Percentiles rank a stretch among this genome's conserved stretches.
Conservation (phyloP, 2,329 filamentous ascomycete species). For the Lachnellula arida region DNA sequence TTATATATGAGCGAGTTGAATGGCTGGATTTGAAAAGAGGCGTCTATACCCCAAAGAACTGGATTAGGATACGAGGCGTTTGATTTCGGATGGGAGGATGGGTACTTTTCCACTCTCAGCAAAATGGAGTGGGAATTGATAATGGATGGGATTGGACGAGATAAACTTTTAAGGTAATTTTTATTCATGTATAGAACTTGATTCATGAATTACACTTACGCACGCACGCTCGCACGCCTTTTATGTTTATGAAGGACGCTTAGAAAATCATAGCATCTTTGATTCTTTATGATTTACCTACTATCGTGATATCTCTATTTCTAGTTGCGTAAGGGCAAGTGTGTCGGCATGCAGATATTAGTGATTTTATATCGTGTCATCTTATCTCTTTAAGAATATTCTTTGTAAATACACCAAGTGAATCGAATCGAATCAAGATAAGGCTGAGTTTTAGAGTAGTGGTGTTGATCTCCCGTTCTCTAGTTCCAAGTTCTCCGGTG, state of each 20-base stretch:
- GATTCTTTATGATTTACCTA: not conserved
- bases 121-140: not conserved
- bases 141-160: not conserved
- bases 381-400: too few relatives aligned
- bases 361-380: too few relatives aligned
- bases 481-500: too few relatives aligned
- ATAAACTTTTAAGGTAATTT: not conserved
- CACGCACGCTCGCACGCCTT: not conserved
- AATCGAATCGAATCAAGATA: too few relatives aligned
- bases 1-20: not conserved
- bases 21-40: not conserved
- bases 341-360: too few relatives aligned
- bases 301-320: too few relatives aligned
- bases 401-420: too few relatives aligned
- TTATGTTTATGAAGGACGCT: not conserved
- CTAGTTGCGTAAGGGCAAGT: too few relatives aligned
- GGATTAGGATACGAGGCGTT: not conserved
- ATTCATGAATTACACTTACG: not conserved
- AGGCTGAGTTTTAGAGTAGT: too few relatives aligned
- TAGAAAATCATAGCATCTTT: not conserved
- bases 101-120: not conserved
- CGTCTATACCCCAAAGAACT: not conserved
- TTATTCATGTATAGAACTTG: not conserved
- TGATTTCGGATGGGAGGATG: not conserved
- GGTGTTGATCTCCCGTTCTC: too few relatives aligned